Evolutionary conservation across 306 rosid species (phyloP), one percentile per base, ranked within the genome.

Genomic region (Prinsepia uniflora): DNA sequence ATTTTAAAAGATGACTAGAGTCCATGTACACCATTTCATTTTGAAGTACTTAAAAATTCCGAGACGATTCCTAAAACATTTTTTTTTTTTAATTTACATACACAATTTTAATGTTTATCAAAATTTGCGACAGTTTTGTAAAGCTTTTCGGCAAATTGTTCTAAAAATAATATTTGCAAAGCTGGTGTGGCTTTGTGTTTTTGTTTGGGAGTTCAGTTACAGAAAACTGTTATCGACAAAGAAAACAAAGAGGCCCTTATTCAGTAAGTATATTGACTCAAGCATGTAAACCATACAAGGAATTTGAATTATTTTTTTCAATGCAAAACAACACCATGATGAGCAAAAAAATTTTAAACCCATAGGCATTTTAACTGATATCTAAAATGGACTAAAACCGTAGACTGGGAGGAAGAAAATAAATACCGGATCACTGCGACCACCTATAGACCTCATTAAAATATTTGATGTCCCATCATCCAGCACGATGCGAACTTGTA

Each of bases 401-500:
- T 18, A 60, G 46, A 63, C 72, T 36, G 19, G 49, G 61, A 11
- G n/a, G 74, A 67, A 83, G 65, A 76, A 65, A 72, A 81, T 44
- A 68, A 54, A 24, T 86, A 95, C 99, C 66, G 97, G 97, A 54
- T 95, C 99, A 76, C 75, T 86, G 76, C 90, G 96, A 70, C 90
- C 86, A 66, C 99, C 99, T 34, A 95, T 88, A 71, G 99, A 91
- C 54, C 96, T 87, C 90, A 90, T 89, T 59, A 95, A 81, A 79
- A 95, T 86, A 77, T 95, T 95, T 72, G 99, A 95, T 70, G 99
- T 95, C 73, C 99, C 99, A 82, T 95, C 99, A 80, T 95, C 99
- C 47, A 95, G 87, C 83, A 95, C 75, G 72, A 95, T 95, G 66
- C 96, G 99, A 62, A 95, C 99, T 95, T 95, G 99, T 76, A 95